These are phyloP conservation scores for Debaryomyces robertsiae DNA, from an alignment of 1,139 yeast genomes.

Conservation along the genomic window DNA sequence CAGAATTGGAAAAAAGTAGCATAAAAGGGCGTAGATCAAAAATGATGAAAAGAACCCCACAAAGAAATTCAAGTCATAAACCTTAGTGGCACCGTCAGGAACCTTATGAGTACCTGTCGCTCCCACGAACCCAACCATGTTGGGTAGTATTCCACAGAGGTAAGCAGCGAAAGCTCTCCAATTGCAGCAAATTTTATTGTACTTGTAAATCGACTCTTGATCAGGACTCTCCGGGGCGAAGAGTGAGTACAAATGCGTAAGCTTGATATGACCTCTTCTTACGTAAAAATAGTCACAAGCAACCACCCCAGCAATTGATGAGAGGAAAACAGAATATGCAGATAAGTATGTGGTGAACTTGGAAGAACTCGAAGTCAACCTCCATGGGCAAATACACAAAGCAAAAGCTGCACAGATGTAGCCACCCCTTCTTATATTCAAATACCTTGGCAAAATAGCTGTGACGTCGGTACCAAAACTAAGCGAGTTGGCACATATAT, in stretches of 20 bases:
- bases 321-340: conserved; percentile 84
- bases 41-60: conserved; percentile 69
- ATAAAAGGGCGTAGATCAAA: conserved; percentile 50
- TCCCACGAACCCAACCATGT: conserved; percentile 87
- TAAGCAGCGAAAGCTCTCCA: conserved; percentile 82
- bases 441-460: conserved; percentile 74
- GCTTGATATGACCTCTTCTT: conserved; percentile 68
- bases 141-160: conserved; percentile 74
- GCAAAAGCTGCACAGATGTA: conserved; percentile 80
- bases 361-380: conserved; percentile 69
- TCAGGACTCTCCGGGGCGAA: conserved; percentile 36
- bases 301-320: conserved; percentile 84
- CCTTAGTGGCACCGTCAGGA: conserved; percentile 76
- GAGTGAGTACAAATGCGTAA: conserved; percentile 62
- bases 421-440: conserved; percentile 82
- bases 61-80: conserved; percentile 74
- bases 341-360: conserved; percentile 82
- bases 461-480: conserved; percentile 92
- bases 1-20: conserved; percentile 48
- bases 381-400: conserved; percentile 86
- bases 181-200: conserved; percentile 64
- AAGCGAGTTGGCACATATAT: conserved; percentile 84
- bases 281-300: conserved; percentile 76
- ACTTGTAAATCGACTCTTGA: conserved; percentile 53
- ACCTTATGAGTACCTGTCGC: conserved; percentile 65